These are phyloP conservation scores for Apiosordaria backusii DNA, from an alignment of 495 filamentous ascomycete species.

Conservation along the genomic window DNA sequence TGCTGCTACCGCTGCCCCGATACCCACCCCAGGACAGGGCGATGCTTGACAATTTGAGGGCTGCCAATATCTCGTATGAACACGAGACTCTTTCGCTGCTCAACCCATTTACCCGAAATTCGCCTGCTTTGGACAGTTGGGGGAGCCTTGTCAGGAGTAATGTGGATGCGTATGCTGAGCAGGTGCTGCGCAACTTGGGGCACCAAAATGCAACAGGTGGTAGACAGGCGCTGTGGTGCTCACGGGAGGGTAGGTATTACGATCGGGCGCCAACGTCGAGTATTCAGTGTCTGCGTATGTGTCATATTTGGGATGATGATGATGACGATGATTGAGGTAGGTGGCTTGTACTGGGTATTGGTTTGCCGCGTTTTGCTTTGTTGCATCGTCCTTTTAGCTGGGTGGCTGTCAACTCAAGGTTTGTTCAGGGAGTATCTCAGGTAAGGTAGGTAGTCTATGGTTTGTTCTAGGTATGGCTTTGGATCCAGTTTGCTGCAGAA, in stretches of 20 bases:
- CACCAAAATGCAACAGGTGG: not conserved
- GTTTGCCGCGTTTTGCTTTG: no score
- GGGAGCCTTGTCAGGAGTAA: not conserved
- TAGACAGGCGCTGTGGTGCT: not conserved
- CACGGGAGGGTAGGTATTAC: not conserved
- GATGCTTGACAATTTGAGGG: not conserved
- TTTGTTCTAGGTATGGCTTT: no score
- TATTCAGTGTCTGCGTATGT: not conserved
- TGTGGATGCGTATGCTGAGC: not conserved
- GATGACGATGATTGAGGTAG: not conserved
- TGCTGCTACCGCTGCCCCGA: not conserved
- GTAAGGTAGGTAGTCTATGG: no score
- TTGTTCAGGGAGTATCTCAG: no score
- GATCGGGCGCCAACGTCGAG: not conserved
- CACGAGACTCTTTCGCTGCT: not conserved
- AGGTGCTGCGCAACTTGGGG: not conserved
- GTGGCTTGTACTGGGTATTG: no score
- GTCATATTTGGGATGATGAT: not conserved
- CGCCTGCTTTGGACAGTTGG: not conserved
- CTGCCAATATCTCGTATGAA: not conserved
- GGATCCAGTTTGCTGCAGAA: no score
- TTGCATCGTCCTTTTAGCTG: no score
- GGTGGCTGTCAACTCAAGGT: no score
- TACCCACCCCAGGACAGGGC: not conserved
- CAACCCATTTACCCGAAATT: not conserved